Conservation (phyloP, 768 basidiomycete species). For the Boletus patriciae region DNA sequence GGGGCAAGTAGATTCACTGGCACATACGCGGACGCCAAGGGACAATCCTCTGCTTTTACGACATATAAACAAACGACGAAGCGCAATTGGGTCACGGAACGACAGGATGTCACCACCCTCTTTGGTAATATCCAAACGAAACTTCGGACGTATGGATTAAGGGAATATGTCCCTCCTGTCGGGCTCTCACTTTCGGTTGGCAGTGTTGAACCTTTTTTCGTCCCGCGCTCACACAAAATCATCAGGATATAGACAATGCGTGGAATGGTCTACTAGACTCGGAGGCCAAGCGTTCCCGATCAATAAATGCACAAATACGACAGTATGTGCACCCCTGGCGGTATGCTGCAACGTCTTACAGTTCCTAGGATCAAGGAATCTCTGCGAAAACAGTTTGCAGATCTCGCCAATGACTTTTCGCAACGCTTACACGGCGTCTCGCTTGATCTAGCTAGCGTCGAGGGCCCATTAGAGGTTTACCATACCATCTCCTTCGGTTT, state of each 20-base stretch:
- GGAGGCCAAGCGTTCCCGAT: constrained; percentile 74
- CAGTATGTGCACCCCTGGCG: constrained; percentile 53
- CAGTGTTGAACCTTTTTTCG: not conserved
- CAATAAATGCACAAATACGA: constrained; percentile 88
- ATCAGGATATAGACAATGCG: constrained; percentile 66
- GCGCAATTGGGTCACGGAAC: constrained; percentile 84
- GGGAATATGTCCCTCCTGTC: constrained; percentile 75
- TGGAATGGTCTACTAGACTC: constrained; percentile 74
- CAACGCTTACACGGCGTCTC: constrained; percentile 64
- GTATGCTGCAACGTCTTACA: not conserved
- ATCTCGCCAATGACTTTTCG: constrained; percentile 75
- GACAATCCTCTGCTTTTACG: constrained; percentile 68
- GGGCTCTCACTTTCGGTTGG: constrained; percentile 64
- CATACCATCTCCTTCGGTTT: constrained; percentile 1
- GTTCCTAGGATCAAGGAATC: constrained; percentile 72
- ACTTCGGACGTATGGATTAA: constrained; percentile 83
- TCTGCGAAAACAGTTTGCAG: constrained; percentile 74
- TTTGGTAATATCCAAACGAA: constrained; percentile 95
- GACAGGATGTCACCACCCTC: constrained; percentile 82
- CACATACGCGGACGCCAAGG: constrained; percentile 80
- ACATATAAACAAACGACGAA: constrained; percentile 85
- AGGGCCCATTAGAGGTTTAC: constrained; percentile 72
- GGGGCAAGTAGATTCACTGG: constrained; percentile 60
- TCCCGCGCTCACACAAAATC: constrained; percentile 11
- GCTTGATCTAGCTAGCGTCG: constrained; percentile 68